Percentiles rank a stretch among this genome's conserved stretches.
These are phyloP conservation scores for Scleromitrula shiraiana DNA, from an alignment of 2,329 filamentous ascomycete species.

Conservation along the genomic window DNA sequence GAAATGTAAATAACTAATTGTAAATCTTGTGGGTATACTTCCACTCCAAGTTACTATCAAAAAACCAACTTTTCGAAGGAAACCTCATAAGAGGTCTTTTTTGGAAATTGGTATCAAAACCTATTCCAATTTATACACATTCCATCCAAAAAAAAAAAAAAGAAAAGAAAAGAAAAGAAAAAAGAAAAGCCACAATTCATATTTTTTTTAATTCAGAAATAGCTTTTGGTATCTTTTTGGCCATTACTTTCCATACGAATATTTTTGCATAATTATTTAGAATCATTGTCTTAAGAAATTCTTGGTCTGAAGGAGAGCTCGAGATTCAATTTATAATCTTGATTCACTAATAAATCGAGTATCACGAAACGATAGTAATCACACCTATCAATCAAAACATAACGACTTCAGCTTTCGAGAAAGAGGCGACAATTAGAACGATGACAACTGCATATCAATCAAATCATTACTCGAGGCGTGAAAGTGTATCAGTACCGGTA, in stretches of 20 bases:
- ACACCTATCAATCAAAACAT: background rate
- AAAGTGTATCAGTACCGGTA: slow-evolving; percentile 27
- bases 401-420: background rate
- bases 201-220: no score
- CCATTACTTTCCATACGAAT: no score
- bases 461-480: slow-evolving; percentile 22
- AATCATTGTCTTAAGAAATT: background rate
- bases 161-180: no score
- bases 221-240: no score
- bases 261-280: background rate
- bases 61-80: background rate
- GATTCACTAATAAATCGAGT: background rate
- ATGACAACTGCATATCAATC: slow-evolving; percentile 29
- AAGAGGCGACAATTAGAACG: slow-evolving; percentile 4
- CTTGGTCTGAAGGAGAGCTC: background rate
- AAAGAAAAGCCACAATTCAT: no score
- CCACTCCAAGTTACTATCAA: background rate
- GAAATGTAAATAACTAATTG: slow-evolving; percentile 6
- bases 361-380: background rate
- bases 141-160: background rate
- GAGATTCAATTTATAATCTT: no score
- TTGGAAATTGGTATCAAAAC: no score
- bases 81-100: background rate
- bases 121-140: background rate
- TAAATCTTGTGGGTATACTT: background rate